These are phyloP conservation scores for Stromatinia cepivora DNA, from an alignment of 2,329 filamentous ascomycete species.

Conservation along the genomic window DNA sequence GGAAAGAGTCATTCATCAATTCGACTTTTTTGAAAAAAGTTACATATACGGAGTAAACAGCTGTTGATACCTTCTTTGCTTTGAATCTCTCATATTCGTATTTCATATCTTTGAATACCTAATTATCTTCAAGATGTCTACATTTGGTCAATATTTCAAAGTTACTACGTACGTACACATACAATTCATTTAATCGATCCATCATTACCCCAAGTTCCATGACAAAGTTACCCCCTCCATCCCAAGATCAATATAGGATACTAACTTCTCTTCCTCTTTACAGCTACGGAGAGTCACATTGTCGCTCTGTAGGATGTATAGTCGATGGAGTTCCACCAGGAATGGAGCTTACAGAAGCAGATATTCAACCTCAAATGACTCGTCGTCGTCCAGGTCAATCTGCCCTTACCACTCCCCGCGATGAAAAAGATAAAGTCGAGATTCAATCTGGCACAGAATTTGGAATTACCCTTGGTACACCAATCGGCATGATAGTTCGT, in stretches of 20 bases:
- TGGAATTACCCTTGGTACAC: slow-evolving; percentile 85
- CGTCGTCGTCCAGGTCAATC: slow-evolving; percentile 86
- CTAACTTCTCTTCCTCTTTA: slow-evolving; percentile 14
- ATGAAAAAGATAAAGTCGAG: slow-evolving; percentile 88
- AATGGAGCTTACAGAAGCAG: slow-evolving; percentile 77
- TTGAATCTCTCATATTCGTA: neutral
- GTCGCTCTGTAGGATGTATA: slow-evolving; percentile 90
- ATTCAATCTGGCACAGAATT: slow-evolving; percentile 94
- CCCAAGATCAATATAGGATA: neutral
- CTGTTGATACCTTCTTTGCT: slow-evolving; percentile 7
- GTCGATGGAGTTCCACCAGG: slow-evolving; percentile 90
- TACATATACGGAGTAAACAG: neutral
- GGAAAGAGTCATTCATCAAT: slow-evolving; percentile 34
- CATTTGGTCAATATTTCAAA: slow-evolving; percentile 78
- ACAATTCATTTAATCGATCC: slow-evolving; percentile 20
- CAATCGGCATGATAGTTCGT: slow-evolving; percentile 81
- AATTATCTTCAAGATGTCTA: slow-evolving; percentile 65
- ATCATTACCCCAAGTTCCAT: neutral
- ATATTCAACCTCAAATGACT: slow-evolving; percentile 94
- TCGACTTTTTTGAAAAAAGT: slow-evolving; percentile 11
- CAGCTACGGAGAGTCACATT: slow-evolving; percentile 80
- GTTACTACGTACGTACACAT: slow-evolving; percentile 64
- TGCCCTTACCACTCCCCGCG: slow-evolving; percentile 83
- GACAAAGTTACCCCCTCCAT: slow-evolving; percentile 11
- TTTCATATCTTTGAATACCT: neutral